Conservation (phyloP, 2,329 filamentous ascomycete species). For the Aureobasidium pullulans region DNA sequence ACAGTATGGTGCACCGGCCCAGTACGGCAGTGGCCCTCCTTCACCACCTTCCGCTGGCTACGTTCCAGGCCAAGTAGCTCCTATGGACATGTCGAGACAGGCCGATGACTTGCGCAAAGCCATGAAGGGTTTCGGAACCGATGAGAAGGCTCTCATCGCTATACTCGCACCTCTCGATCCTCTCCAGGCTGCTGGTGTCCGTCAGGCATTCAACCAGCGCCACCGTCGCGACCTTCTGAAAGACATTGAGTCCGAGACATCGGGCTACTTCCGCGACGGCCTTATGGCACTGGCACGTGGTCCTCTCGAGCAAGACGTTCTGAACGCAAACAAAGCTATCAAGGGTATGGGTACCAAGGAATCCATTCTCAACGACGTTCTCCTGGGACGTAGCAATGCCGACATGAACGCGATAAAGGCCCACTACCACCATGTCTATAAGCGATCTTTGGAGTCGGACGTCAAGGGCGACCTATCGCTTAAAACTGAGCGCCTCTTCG, state of each 20-base stretch:
- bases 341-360: slow-evolving; percentile 82
- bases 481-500: slow-evolving; percentile 80
- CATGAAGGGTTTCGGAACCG: slow-evolving; percentile 91
- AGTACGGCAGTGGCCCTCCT: slow-evolving; percentile 37
- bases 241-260: slow-evolving; percentile 71
- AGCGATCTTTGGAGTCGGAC: slow-evolving; percentile 59
- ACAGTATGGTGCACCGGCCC: slow-evolving; percentile 26
- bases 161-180: slow-evolving; percentile 68
- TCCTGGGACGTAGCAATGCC: slow-evolving; percentile 76
- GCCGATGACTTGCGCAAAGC: slow-evolving; percentile 67
- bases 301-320: slow-evolving; percentile 69
- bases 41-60: slow-evolving; percentile 69
- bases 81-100: slow-evolving; percentile 58
- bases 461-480: slow-evolving; percentile 73
- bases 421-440: slow-evolving; percentile 63
- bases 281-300: slow-evolving; percentile 70
- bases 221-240: slow-evolving; percentile 62
- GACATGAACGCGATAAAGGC: slow-evolving; percentile 81
- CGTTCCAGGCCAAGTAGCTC: slow-evolving; percentile 59
- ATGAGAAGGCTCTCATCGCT: slow-evolving; percentile 69
- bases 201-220: slow-evolving; percentile 56
- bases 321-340: slow-evolving; percentile 64
- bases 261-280: slow-evolving; percentile 63
- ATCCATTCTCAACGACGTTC: slow-evolving; percentile 72
- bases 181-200: slow-evolving; percentile 64